Evolutionary conservation across 2,329 filamentous ascomycete species (phyloP).

Genomic region (Mollisia scopiformis): DNA sequence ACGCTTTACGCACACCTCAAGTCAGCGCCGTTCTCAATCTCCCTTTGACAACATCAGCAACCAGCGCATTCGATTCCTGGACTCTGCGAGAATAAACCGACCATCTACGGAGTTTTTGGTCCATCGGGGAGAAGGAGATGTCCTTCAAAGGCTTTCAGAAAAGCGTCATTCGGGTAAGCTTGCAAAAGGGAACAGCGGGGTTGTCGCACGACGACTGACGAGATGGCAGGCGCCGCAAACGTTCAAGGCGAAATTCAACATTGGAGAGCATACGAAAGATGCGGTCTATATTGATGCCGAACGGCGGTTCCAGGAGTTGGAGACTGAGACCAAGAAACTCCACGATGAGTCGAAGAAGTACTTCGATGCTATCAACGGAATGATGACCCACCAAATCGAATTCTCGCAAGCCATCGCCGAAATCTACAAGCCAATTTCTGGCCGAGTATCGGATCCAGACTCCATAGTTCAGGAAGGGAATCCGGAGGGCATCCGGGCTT

Average conservation of each 20-base stretch:
- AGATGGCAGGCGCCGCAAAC: conserved; percentile 76
- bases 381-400: conserved; percentile 96
- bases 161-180: conserved; percentile 78
- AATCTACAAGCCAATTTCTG: conserved; percentile 97
- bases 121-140: conserved; percentile 50
- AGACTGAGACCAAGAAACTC: conserved; percentile 93
- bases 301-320: conserved; percentile 89
- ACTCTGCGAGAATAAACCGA: background rate
- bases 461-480: conserved; percentile 83
- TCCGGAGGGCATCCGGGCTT: conserved; percentile 88
- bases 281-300: conserved; percentile 93
- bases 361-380: conserved; percentile 96
- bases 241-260: conserved; percentile 89
- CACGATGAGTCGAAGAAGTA: conserved; percentile 98
- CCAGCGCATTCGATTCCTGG: background rate
- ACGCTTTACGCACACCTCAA: conserved; percentile 14
- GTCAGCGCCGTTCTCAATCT: background rate
- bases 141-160: conserved; percentile 97
- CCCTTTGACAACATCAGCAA: background rate
- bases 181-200: conserved; percentile 20
- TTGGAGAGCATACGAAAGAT: conserved; percentile 95
- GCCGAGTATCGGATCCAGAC: conserved; percentile 90
- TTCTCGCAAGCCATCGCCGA: conserved; percentile 96
- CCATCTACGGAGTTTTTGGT: conserved; percentile 12
- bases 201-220: conserved; percentile 27